These are phyloP conservation scores for Clonostachys byssicola DNA, from an alignment of 2,329 filamentous ascomycete species.

Conservation along the genomic window DNA sequence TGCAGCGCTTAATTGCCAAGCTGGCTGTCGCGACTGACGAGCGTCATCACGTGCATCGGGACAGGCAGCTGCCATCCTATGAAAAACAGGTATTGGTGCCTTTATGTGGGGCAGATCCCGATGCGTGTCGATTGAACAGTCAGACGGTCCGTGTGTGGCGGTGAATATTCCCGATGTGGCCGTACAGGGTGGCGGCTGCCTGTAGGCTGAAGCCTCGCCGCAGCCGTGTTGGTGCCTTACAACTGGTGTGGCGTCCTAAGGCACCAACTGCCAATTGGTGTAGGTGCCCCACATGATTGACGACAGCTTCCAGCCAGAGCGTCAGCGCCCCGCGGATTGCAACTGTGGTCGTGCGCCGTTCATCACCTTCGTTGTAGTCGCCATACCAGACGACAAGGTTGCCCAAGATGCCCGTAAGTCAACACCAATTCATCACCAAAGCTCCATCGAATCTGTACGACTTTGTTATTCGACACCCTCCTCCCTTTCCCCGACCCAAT, in stretches of 20 bases:
- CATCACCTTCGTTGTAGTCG: neutral
- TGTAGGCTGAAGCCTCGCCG: no score
- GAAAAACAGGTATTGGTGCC: no score
- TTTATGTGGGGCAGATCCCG: no score
- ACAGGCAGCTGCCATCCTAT: slow-evolving; percentile 10
- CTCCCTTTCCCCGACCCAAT: neutral
- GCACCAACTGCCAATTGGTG: slow-evolving; percentile 12
- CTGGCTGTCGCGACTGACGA: slow-evolving; percentile 21
- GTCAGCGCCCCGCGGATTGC: slow-evolving; percentile 19
- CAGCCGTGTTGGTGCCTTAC: no score
- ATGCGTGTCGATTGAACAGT: no score
- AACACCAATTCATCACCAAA: neutral
- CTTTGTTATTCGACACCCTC: neutral
- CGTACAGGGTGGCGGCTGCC: no score
- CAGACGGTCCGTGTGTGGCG: no score
- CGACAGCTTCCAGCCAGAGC: slow-evolving; percentile 22
- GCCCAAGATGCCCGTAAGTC: slow-evolving; percentile 42
- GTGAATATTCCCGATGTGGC: no score
- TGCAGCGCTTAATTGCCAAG: no score
- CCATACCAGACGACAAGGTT: slow-evolving; percentile 9
- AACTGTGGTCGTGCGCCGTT: slow-evolving; percentile 6
- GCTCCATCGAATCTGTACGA: slow-evolving; percentile 1
- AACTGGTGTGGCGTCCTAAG: slow-evolving; percentile 4
- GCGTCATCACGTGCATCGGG: slow-evolving; percentile 30
- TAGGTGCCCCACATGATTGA: slow-evolving; percentile 20